Base-by-base conservation (phyloP, 495 filamentous ascomycete genomes). In the Penicillium subrubescens region DNA sequence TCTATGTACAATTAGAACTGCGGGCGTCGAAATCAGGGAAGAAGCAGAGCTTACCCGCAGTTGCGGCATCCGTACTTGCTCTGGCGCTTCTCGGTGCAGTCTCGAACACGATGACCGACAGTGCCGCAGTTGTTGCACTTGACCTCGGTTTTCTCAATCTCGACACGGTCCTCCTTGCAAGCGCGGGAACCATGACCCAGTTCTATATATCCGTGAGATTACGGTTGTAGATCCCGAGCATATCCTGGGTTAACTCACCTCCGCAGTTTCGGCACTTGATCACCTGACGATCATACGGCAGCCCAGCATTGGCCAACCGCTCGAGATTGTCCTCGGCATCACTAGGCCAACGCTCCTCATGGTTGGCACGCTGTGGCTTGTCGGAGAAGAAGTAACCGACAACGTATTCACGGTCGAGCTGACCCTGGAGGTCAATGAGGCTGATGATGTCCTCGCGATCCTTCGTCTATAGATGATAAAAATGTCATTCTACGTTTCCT, bases 381-480 rank as follows among this genome's bases (percentile, higher is more conserved):
- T 79, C 68, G 41, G 79, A 81, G 69, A 86, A 88, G 64, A 86
- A 88, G 68, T 90, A 91, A 0, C 85, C 85, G 63, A 96, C 87
- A 14, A 85, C 81, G 70, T 90, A 97, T 68, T 89, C 89, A 71
- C 89, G 87, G 69, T 90, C 85, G 2, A 89, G 72, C 60, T 92
- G 88, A 23, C 95, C 95, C 66, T 97, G 90, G 10, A 97, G 83
- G 63, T 95, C 88, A 77, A 97, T 92, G 63, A 91, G 85, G 60
- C 87, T 94, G 65, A 90, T 83, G 5, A 88, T 88, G 17, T 81
- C 69, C 0, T 81, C 73, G 8, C 89, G 62, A 39, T 86, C 80
- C 14, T 83, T 79, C 62, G 89, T 83, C 85, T 92, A 34, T 37
- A 60, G 12, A 23, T 41, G 43, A 62, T 43, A 48, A 15, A 11